These are phyloP conservation scores for Trametes pubescens DNA, from an alignment of 1,284 basidiomycete genomes.

Conservation along the genomic window DNA sequence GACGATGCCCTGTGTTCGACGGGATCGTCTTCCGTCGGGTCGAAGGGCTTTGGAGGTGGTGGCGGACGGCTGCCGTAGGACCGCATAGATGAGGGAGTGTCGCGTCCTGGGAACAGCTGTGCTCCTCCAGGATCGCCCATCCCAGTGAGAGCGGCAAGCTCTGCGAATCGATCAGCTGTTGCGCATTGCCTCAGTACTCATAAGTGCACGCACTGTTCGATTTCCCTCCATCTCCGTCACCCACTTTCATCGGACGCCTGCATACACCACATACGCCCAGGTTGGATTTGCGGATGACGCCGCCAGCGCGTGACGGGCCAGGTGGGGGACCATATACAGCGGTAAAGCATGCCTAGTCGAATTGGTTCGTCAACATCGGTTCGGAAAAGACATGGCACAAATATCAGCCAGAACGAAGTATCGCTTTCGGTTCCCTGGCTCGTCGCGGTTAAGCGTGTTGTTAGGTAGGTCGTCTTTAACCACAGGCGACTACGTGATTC, in stretches of 20 bases:
- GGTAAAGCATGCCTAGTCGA: conserved; percentile 86
- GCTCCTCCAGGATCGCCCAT: conserved; percentile 72
- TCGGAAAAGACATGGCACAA: no score
- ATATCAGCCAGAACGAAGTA: not conserved
- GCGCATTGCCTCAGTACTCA: conserved; percentile 3
- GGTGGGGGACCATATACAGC: conserved; percentile 93
- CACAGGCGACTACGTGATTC: no score
- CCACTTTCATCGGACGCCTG: conserved; percentile 92
- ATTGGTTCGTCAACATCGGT: conserved; percentile 2
- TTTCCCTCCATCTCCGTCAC: conserved; percentile 81
- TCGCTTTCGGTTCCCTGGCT: no score
- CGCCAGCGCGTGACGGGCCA: conserved; percentile 56
- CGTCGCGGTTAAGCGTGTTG: no score
- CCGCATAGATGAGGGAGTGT: conserved; percentile 55
- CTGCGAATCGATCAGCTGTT: conserved; percentile 50
- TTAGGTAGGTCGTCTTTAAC: no score
- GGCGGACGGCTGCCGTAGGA: conserved; percentile 41
- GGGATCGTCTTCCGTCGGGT: conserved; percentile 84
- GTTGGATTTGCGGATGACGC: conserved; percentile 73
- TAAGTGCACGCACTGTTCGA: conserved; percentile 79
- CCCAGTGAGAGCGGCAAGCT: conserved; percentile 89
- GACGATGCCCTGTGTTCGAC: conserved; percentile 66
- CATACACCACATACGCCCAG: conserved; percentile 97
- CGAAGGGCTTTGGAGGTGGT: conserved; percentile 54
- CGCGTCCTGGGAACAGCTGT: conserved; percentile 72